A percentile compares a stretch with the other conserved stretches of the same genome.
These are phyloP conservation scores for Sutorius eximius DNA, from an alignment of 1,284 basidiomycete species.

Conservation along the genomic window DNA sequence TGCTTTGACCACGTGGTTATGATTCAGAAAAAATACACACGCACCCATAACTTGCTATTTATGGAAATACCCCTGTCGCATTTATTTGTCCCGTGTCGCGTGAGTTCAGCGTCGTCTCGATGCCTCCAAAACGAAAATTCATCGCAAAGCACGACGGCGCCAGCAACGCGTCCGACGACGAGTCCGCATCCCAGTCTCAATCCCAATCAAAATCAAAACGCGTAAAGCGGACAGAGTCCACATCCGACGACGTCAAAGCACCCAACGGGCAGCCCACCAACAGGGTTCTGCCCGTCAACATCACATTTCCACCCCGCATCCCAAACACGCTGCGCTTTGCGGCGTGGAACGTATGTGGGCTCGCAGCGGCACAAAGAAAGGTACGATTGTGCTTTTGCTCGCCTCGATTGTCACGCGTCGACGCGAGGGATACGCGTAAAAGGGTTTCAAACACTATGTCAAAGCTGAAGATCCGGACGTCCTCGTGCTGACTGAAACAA, in stretches of 20 bases:
- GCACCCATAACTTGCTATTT: conserved; percentile 9
- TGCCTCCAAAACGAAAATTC: conserved; percentile 35
- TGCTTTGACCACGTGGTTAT: conserved; percentile 14
- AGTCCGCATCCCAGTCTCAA: conserved; percentile 15
- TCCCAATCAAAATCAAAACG: conserved; percentile 27
- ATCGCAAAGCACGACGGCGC: conserved; percentile 20
- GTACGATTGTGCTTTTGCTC: conserved; percentile 34
- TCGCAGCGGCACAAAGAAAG: conserved; percentile 72
- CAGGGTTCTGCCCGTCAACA: conserved; percentile 64
- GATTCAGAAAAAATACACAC: conserved; percentile 8
- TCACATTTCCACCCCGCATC: conserved; percentile 55
- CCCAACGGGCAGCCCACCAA: conserved; percentile 66
- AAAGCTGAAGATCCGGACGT: conserved; percentile 84
- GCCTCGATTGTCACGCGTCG: neutral
- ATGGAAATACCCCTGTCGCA: conserved; percentile 1
- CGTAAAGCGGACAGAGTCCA: conserved; percentile 24
- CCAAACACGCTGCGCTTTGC: conserved; percentile 56
- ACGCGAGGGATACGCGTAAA: neutral
- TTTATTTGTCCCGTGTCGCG: neutral
- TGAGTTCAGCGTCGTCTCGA: conserved; percentile 3
- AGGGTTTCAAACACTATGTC: conserved; percentile 81
- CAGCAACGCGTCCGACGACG: conserved; percentile 19
- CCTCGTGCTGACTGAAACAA: conserved; percentile 80
- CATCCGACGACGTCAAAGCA: conserved; percentile 16
- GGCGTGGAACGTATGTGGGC: conserved; percentile 75